Conservation (phyloP, 2,329 filamentous ascomycete genomes). For the Epichloe coenophiala region DNA sequence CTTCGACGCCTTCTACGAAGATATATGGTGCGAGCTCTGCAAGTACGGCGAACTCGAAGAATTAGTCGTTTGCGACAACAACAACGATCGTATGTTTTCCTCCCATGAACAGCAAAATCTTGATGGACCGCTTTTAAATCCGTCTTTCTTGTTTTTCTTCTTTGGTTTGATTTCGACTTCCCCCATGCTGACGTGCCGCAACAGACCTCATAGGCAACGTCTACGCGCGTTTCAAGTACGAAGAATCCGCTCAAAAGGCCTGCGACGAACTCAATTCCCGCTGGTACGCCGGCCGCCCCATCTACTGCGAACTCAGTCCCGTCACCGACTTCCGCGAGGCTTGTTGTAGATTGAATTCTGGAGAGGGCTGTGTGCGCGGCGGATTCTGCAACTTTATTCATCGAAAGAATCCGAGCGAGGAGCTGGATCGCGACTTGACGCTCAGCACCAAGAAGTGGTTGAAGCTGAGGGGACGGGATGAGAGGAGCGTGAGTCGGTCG, state of each 20-base stretch:
- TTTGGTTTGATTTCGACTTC: too few relatives aligned
- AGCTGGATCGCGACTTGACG: slow-evolving; percentile 77
- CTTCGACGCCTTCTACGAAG: slow-evolving; percentile 99
- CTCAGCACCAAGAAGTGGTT: slow-evolving; percentile 95
- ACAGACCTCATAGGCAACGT: slow-evolving; percentile 93
- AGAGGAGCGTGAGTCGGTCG: slow-evolving; percentile 67
- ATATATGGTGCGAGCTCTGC: slow-evolving; percentile 99
- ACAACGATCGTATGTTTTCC: slow-evolving; percentile 70
- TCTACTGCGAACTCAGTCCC: slow-evolving; percentile 94
- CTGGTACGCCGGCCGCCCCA: slow-evolving; percentile 93
- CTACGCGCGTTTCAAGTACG: slow-evolving; percentile 99
- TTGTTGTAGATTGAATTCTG: slow-evolving; percentile 85
- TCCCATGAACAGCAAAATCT: too few relatives aligned
- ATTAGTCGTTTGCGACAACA: slow-evolving; percentile 97
- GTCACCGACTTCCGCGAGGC: slow-evolving; percentile 98
- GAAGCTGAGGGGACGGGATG: slow-evolving; percentile 69
- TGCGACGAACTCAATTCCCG: slow-evolving; percentile 88
- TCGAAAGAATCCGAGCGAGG: slow-evolving; percentile 80
- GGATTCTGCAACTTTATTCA: slow-evolving; percentile 99
- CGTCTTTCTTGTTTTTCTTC: too few relatives aligned
- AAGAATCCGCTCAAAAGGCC: slow-evolving; percentile 84
- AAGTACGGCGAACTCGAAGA: slow-evolving; percentile 97
- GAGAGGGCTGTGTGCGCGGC: slow-evolving; percentile 88
- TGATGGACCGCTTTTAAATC: too few relatives aligned
- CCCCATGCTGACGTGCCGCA: slow-evolving; percentile 11